These are phyloP conservation scores for Claviceps pazoutovae DNA, from an alignment of 2,329 filamentous ascomycete species.

Conservation along the genomic window DNA sequence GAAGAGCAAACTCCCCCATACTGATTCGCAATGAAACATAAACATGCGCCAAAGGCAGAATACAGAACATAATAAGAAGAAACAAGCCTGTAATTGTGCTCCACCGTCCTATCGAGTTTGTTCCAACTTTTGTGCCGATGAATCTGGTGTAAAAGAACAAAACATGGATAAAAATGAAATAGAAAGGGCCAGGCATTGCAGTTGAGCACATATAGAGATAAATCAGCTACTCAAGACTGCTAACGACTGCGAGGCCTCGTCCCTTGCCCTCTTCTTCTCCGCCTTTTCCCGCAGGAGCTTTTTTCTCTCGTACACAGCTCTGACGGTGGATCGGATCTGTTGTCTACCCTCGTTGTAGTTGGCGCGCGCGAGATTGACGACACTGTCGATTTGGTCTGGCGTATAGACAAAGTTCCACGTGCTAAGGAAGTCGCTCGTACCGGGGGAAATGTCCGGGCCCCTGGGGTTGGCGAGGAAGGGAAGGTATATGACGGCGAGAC, in stretches of 20 bases:
- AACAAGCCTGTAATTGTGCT: background rate
- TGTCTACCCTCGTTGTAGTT: conserved; percentile 78
- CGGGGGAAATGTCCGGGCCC: conserved; percentile 70
- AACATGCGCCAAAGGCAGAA: background rate
- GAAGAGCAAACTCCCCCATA: background rate
- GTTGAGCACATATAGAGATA: background rate
- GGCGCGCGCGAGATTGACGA: conserved; percentile 66
- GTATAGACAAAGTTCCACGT: conserved; percentile 99
- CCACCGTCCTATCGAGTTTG: background rate
- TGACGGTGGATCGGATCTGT: conserved; percentile 62
- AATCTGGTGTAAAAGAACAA: background rate
- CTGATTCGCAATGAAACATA: background rate
- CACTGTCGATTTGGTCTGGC: conserved; percentile 73
- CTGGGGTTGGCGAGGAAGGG: conserved; percentile 75
- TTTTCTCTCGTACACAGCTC: conserved; percentile 88
- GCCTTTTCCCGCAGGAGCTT: conserved; percentile 49
- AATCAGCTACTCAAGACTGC: conserved; percentile 3
- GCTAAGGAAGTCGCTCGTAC: conserved; percentile 69
- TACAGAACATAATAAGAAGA: background rate
- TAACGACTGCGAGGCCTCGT: conserved; percentile 10
- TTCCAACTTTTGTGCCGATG: too few species aligned
- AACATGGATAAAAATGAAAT: background rate
- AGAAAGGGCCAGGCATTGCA: background rate
- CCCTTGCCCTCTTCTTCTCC: conserved; percentile 26
- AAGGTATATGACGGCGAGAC: conserved; percentile 81